Evolutionary conservation across 495 filamentous ascomycete genomes (phyloP).

Genomic region (Xylaria bambusicola): DNA sequence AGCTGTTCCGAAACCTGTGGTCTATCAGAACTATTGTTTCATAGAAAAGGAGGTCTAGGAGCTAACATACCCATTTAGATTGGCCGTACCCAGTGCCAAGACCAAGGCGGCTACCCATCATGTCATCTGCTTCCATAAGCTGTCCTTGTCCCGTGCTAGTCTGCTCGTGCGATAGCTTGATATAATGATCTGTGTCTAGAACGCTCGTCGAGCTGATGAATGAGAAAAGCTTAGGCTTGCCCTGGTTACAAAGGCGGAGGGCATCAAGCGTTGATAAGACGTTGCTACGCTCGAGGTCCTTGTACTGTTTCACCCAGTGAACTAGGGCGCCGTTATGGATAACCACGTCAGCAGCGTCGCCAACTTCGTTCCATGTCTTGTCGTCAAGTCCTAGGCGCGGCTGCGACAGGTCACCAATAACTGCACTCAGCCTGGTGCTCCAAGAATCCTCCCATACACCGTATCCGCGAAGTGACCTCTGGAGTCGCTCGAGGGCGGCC

Average conservation of each 20-base stretch:
- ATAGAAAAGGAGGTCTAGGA: too few species aligned
- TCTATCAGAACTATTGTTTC: too few species aligned
- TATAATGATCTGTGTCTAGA: conserved; percentile 70
- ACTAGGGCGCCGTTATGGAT: conserved; percentile 91
- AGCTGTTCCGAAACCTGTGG: conserved; percentile 78
- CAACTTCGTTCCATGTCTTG: conserved; percentile 62
- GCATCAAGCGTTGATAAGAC: conserved; percentile 69
- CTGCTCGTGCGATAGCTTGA: conserved; percentile 56
- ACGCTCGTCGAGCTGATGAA: conserved; percentile 77
- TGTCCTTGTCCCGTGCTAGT: conserved; percentile 29
- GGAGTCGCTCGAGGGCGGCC: conserved; percentile 53
- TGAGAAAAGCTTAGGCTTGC: conserved; percentile 67
- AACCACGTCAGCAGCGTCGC: conserved; percentile 69
- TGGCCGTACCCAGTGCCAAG: conserved; percentile 77
- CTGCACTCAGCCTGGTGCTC: conserved; percentile 54
- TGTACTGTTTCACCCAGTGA: conserved; percentile 76
- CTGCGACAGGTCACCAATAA: conserved; percentile 72
- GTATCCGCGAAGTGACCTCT: conserved; percentile 65
- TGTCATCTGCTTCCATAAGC: conserved; percentile 27
- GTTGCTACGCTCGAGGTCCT: conserved; percentile 64
- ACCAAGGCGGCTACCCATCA: conserved; percentile 29
- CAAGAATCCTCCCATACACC: conserved; percentile 71
- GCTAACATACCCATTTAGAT: conserved; percentile 80
- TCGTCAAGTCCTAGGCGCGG: conserved; percentile 70
- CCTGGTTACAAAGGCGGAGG: conserved; percentile 63